phyloP scores from a whole-genome alignment of 1,284 basidiomycete species.

The Pascua sp. region DNA sequence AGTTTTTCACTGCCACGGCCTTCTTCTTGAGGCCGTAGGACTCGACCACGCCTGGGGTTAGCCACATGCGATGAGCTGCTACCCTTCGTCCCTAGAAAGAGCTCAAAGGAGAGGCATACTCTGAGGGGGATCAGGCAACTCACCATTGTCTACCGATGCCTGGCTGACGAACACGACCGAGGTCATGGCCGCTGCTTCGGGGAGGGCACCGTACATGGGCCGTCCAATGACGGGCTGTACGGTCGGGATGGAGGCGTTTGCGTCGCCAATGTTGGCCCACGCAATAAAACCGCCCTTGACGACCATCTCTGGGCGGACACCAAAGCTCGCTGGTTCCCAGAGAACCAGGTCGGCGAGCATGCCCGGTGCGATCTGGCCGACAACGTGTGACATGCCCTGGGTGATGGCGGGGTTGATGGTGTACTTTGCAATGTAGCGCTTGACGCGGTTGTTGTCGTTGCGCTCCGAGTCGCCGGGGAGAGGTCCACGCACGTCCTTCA shows the following conservation, averaged over 20 bases:
- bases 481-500: constrained; percentile 76
- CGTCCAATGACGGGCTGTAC: constrained; percentile 82
- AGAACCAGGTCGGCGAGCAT: constrained; percentile 89
- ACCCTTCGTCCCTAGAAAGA: neutral
- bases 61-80: neutral
- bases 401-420: constrained; percentile 98
- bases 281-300: constrained; percentile 92
- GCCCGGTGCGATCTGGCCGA: constrained; percentile 79
- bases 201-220: constrained; percentile 83
- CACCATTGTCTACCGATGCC: constrained; percentile 62
- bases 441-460: constrained; percentile 90
- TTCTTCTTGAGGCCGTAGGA: constrained; percentile 73
- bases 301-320: constrained; percentile 84
- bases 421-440: constrained; percentile 94
- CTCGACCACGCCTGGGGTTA: constrained; percentile 49
- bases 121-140: constrained; percentile 13
- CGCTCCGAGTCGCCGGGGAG: constrained; percentile 63
- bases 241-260: constrained; percentile 88
- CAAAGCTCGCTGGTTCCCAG: constrained; percentile 92
- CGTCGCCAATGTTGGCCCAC: constrained; percentile 89
- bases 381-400: constrained; percentile 82
- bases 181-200: constrained; percentile 71
- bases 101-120: neutral
- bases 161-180: constrained; percentile 83
- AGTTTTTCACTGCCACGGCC: constrained; percentile 70